phyloP scores from a whole-genome alignment of 352 stramenopile species.

The Phytopythium chamaehyphon region DNA sequence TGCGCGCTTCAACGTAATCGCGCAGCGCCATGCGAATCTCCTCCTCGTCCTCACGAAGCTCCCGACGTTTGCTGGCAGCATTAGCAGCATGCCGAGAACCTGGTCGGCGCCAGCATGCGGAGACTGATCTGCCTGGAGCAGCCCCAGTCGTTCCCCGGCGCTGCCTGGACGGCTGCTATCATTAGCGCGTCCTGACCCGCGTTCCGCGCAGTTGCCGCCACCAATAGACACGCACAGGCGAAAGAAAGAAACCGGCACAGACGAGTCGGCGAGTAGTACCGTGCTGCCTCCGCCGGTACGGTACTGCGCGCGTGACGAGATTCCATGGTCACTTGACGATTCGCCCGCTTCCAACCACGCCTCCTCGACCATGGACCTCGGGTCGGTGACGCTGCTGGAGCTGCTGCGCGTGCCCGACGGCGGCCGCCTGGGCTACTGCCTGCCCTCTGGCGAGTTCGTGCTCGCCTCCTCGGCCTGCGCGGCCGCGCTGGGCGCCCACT shows the following conservation, averaged over 20 bases:
- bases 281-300: not conserved
- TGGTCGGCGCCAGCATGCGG: too few relatives aligned
- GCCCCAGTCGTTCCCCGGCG: slow-evolving; percentile 11
- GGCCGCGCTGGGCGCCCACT: slow-evolving; percentile 24
- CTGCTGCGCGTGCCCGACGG: slow-evolving; percentile 44
- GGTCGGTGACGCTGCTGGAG: slow-evolving; percentile 56
- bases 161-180: not conserved
- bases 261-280: too few relatives aligned
- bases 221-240: too few relatives aligned
- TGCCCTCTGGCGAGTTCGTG: slow-evolving; percentile 70
- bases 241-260: too few relatives aligned
- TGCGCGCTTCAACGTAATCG: too few relatives aligned
- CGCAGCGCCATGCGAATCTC: too few relatives aligned
- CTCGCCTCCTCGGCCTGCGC: slow-evolving; percentile 53
- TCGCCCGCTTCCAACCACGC: not conserved
- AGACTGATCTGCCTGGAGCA: too few relatives aligned
- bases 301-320: slow-evolving; percentile 3
- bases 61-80: too few relatives aligned
- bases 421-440: slow-evolving; percentile 59
- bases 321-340: slow-evolving; percentile 1
- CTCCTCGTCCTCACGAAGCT: not conserved
- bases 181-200: slow-evolving; percentile 2
- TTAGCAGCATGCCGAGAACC: too few relatives aligned
- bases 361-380: slow-evolving; percentile 35
- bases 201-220: not conserved